phyloP scores from a whole-genome alignment of 2,329 filamentous ascomycete genomes.

The Westerdykella aurantiaca region DNA sequence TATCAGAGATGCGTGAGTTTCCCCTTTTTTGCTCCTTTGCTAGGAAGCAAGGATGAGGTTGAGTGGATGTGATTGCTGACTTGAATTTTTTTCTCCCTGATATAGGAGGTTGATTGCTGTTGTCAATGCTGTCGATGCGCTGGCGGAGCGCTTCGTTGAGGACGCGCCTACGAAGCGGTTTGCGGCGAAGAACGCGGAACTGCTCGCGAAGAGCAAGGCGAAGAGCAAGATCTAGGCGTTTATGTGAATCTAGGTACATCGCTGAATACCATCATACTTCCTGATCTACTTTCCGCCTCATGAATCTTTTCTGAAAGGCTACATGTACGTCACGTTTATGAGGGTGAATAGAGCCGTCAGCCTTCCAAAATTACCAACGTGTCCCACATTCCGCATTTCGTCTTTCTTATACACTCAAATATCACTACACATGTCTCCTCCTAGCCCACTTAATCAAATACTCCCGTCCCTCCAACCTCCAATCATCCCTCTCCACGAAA shows the following conservation, averaged over 20 bases:
- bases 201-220: slow-evolving; percentile 31
- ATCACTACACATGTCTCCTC: slow-evolving; percentile 32
- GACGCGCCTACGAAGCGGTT: slow-evolving; percentile 44
- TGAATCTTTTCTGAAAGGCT: too few species aligned
- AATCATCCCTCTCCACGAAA: slow-evolving; percentile 41
- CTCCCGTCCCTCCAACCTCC: slow-evolving; percentile 40
- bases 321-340: too few species aligned
- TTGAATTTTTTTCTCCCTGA: too few species aligned
- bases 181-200: slow-evolving; percentile 34
- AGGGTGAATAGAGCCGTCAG: too few species aligned
- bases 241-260: background rate
- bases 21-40: background rate
- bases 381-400: too few species aligned
- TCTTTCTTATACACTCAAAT: background rate
- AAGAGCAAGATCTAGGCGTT: slow-evolving; percentile 21
- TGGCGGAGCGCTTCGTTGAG: slow-evolving; percentile 47
- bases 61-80: background rate
- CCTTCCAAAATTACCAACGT: too few species aligned
- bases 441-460: slow-evolving; percentile 33
- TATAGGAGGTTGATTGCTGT: slow-evolving; percentile 41
- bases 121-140: slow-evolving; percentile 44
- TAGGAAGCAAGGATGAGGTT: background rate
- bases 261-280: too few species aligned
- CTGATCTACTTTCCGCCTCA: too few species aligned
- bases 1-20: slow-evolving; percentile 32